phyloP scores from a whole-genome alignment of 2,329 filamentous ascomycete genomes.

The Parascedosporium putredinis region DNA sequence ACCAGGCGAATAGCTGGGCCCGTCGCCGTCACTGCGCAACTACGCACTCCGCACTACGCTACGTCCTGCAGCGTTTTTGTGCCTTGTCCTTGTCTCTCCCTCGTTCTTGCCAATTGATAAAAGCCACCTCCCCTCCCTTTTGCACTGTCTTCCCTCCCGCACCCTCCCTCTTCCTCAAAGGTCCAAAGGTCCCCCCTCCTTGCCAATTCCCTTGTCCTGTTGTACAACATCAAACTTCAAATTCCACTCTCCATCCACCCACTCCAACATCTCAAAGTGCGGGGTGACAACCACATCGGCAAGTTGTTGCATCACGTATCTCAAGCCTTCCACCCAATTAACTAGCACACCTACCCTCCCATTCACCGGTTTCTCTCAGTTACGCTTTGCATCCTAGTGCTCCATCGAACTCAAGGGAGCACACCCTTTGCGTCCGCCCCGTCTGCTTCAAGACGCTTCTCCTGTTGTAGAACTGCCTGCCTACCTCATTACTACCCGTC shows the following conservation, averaged over 20 bases:
- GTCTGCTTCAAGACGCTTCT: conserved; percentile 6
- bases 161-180: neutral
- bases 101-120: conserved; percentile 4
- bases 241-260: conserved; percentile 1
- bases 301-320: conserved; percentile 6
- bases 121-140: neutral
- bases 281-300: conserved; percentile 14
- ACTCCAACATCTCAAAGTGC: conserved; percentile 10
- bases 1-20: too few species aligned
- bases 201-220: neutral
- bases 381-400: conserved; percentile 4
- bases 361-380: neutral
- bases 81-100: conserved; percentile 3
- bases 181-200: neutral
- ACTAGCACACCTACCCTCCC: conserved; percentile 19
- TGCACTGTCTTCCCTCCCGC: neutral
- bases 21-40: too few species aligned
- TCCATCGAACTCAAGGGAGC: neutral
- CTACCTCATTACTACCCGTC: neutral
- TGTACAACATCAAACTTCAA: conserved; percentile 1
- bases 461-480: neutral
- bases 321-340: conserved; percentile 18
- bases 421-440: neutral
- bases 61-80: conserved; percentile 6
- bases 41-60: too few species aligned